A percentile compares a stretch with the other conserved stretches of the same genome.
Conservation (phyloP, 495 filamentous ascomycete genomes). For the Penicillium bovifimosum region DNA sequence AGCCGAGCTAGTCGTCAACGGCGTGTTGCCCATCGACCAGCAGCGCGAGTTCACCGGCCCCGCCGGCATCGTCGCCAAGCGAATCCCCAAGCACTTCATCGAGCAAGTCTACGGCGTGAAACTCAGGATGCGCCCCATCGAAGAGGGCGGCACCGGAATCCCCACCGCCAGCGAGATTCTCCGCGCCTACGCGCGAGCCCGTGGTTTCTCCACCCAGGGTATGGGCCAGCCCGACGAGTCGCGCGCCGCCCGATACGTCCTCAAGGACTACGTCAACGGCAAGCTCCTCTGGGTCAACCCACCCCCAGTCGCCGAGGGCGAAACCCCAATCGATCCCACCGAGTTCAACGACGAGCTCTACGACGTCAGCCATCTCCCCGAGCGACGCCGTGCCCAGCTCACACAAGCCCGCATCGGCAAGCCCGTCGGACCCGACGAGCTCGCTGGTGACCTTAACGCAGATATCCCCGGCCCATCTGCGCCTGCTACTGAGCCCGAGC, state of each 20-base stretch:
- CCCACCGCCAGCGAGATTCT: constrained; percentile 87
- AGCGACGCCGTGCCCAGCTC: constrained; percentile 53
- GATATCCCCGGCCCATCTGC: constrained; percentile 22
- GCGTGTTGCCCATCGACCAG: constrained; percentile 95
- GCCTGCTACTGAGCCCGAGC: constrained; percentile 20
- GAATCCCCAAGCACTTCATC: constrained; percentile 85
- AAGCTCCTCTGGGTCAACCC: constrained; percentile 91
- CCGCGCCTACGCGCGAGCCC: constrained; percentile 75
- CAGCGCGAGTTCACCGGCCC: constrained; percentile 92
- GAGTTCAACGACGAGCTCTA: constrained; percentile 91
- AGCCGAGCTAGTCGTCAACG: constrained; percentile 92
- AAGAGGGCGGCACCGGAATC: constrained; percentile 89
- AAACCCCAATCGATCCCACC: constrained; percentile 56
- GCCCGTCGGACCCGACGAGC: constrained; percentile 26
- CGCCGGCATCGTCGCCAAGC: constrained; percentile 73
- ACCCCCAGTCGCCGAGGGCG: constrained; percentile 54
- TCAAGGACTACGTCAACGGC: constrained; percentile 97
- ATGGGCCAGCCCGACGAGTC: constrained; percentile 90
- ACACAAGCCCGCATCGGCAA: constrained; percentile 50
- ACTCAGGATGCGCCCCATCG: constrained; percentile 71
- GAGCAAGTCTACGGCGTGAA: constrained; percentile 92
- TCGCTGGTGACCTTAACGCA: constrained; percentile 40
- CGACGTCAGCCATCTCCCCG: constrained; percentile 68
- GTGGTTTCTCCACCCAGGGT: constrained; percentile 84
- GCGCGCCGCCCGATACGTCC: constrained; percentile 78